A percentile compares a stretch with the other conserved stretches of the same genome.
phyloP scores from a whole-genome alignment of 805 yeast genomes.

The Barnettozyma populi region DNA sequence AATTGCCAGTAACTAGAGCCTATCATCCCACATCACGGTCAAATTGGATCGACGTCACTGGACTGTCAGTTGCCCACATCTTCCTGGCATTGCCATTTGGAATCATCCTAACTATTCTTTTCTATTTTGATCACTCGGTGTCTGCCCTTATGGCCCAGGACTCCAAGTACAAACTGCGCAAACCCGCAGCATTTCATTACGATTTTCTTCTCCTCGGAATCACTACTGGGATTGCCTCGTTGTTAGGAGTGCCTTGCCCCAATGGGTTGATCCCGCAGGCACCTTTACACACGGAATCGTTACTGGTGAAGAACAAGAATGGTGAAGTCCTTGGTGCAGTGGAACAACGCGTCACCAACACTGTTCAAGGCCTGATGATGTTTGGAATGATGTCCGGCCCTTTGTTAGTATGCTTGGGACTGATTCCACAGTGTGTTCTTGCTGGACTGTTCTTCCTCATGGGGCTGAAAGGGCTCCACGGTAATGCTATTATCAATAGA shows the following conservation, averaged over 20 bases:
- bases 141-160: constrained; percentile 91
- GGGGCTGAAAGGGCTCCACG: constrained; percentile 78
- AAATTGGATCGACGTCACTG: constrained; percentile 37
- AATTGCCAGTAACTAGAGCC: constrained; percentile 63
- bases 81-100: constrained; percentile 94
- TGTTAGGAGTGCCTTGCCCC: constrained; percentile 91
- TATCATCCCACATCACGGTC: constrained; percentile 62
- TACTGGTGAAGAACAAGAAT: constrained; percentile 43
- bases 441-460: constrained; percentile 91
- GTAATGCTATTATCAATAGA: constrained; percentile 58
- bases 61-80: constrained; percentile 56
- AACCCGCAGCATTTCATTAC: constrained; percentile 91
- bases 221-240: constrained; percentile 82
- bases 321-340: constrained; percentile 44
- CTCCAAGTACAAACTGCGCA: constrained; percentile 69
- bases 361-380: constrained; percentile 77
- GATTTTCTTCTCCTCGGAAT: constrained; percentile 81
- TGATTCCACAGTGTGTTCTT: constrained; percentile 87
- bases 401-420: constrained; percentile 67
- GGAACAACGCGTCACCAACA: constrained; percentile 84
- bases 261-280: constrained; percentile 98
- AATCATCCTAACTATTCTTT: constrained; percentile 70
- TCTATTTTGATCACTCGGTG: constrained; percentile 94
- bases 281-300: constrained; percentile 80
- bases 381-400: constrained; percentile 90